Conservation (phyloP, 345 rosid genomes). For the Carallia brachiata region DNA sequence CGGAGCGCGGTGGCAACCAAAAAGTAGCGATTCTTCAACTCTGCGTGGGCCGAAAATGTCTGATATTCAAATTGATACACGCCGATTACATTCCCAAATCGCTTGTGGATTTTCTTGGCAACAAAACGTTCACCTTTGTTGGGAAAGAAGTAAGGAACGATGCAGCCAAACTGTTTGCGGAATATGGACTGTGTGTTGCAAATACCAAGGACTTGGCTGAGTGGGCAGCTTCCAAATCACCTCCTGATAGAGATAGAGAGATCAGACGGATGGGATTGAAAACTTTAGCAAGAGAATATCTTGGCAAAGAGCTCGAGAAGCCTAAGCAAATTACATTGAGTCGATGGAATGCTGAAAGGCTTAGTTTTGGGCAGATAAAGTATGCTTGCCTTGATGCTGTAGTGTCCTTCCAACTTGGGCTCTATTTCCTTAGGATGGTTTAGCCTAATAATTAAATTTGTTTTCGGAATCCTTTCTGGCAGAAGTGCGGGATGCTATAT, state of each 20-base stretch:
- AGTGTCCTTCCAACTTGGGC: constrained; percentile 4
- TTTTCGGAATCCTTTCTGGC: no score
- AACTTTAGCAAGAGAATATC: background rate
- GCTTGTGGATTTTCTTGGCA: background rate
- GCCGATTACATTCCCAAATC: background rate
- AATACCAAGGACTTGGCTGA: background rate
- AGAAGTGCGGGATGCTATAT: no score
- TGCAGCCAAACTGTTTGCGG: background rate
- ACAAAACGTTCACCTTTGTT: background rate
- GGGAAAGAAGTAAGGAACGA: constrained; percentile 5
- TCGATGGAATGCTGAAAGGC: background rate
- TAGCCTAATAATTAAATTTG: no score
- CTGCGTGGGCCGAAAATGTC: background rate
- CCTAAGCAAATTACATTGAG: background rate
- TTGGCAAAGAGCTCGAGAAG: background rate
- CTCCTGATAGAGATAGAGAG: background rate
- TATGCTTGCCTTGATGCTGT: constrained; percentile 13
- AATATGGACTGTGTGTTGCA: background rate
- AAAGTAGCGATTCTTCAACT: constrained; percentile 8
- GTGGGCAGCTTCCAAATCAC: background rate
- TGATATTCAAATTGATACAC: background rate
- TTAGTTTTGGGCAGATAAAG: constrained; percentile 4
- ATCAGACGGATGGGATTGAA: background rate
- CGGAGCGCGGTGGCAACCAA: background rate
- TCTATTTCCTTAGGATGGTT: background rate